phyloP scores from a whole-genome alignment of 768 basidiomycete genomes.

The Suillus occidentalis region DNA sequence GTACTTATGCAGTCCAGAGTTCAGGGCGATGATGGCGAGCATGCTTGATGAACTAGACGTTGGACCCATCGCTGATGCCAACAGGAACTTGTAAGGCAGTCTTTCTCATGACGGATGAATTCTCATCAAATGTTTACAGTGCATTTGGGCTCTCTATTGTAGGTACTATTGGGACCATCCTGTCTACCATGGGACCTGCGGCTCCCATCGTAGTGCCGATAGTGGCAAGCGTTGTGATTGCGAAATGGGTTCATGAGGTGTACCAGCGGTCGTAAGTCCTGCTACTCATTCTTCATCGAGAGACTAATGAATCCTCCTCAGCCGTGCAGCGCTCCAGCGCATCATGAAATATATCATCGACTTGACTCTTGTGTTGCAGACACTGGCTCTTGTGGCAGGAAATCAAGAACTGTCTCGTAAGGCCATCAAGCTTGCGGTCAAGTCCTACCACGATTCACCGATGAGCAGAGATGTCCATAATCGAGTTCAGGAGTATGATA shows the following conservation, averaged over 20 bases:
- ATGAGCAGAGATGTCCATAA: background rate
- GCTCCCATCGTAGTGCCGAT: constrained; percentile 3
- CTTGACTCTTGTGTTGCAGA: constrained; percentile 26
- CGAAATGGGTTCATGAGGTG: background rate
- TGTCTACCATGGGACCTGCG: background rate
- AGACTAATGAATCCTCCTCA: background rate
- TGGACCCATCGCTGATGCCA: too few relatives aligned
- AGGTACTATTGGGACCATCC: background rate
- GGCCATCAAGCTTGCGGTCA: background rate
- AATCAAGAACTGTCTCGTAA: background rate
- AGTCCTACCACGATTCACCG: background rate
- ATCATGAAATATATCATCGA: constrained; percentile 29
- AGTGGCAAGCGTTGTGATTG: background rate
- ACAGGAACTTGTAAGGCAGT: too few relatives aligned
- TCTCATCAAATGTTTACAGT: background rate
- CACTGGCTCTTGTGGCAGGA: constrained; percentile 10
- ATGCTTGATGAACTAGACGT: too few relatives aligned
- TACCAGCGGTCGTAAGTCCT: background rate
- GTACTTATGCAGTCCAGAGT: background rate
- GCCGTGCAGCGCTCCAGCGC: constrained; percentile 11
- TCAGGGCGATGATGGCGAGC: too few relatives aligned
- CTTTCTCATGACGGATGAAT: too few relatives aligned
- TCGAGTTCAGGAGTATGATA: background rate
- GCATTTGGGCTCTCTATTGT: background rate
- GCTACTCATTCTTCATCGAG: background rate